Evolutionary conservation across 2,329 filamentous ascomycete genomes (phyloP), one percentile per base, ranked within the genome.

Genomic region (Fonsecaea nubica): DNA sequence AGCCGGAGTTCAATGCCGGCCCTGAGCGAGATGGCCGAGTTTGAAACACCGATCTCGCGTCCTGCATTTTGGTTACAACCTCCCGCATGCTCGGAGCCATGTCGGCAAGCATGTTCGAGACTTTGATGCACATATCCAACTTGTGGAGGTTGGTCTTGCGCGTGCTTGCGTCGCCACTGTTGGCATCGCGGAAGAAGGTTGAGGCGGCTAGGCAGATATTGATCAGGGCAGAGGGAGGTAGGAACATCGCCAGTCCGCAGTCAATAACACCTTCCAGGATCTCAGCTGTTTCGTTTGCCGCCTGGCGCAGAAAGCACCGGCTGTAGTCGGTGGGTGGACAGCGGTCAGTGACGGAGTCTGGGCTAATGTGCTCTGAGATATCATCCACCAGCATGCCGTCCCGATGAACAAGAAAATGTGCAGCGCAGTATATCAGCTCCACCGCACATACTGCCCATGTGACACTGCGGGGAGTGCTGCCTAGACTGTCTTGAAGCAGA

Each of bases 71-170:
- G 3, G 18, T 25, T 12, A 50, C 45, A 50, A 50, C 45, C 45
- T 50, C 45, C 21, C 21, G 25, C 45, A 50, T 50, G 45, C 45
- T 50, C 45, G 45, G 45, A 12, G 45, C 45, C 45, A 50, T 50
- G 21, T 50, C 45, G 5, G 45, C 45, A 25, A 50, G 45, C 18
- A 50, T 3, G 12, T 50, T 50, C 10, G 21, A 50, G 21, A 50
- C 45, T 13, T 50, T 50, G 21, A 50, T 50, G 25, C 45, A 50
- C 18, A 50, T 21, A 30, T 50, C 45, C 18, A 50, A 18, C 21
- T 50, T 50, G 10, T 50, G 45, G 3, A 50, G 45, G 45, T 10
- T 25, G 10, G 9, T 13, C 12, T 50, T 50, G 45, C 45, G 45
- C 21, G 21, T 30, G 45, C 21, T 30, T 50, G 18, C 8, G 45